Evolutionary conservation across 495 filamentous ascomycete genomes (phyloP).

Genomic region (Xylaria telfairii): DNA sequence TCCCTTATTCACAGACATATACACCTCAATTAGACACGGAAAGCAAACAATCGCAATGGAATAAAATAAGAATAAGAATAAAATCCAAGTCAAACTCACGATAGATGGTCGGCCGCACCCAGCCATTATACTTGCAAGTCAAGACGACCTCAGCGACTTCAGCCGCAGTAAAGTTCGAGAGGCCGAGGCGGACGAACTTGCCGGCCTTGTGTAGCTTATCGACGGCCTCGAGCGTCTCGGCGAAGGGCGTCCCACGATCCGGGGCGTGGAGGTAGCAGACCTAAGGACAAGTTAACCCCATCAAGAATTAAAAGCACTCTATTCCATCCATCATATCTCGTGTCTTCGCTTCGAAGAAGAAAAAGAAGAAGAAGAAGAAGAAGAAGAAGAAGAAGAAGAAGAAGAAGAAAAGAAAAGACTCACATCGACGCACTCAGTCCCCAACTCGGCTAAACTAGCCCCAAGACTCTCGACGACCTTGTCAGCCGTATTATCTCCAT

Average conservation of each 20-base stretch:
- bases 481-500: slow-evolving; percentile 65
- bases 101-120: slow-evolving; percentile 73
- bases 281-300: slow-evolving; percentile 24
- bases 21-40: background rate
- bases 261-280: slow-evolving; percentile 90
- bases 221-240: slow-evolving; percentile 76
- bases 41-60: background rate
- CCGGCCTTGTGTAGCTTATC: slow-evolving; percentile 85
- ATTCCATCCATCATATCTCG: too few species aligned
- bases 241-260: slow-evolving; percentile 78
- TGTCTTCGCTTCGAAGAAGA: background rate
- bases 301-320: too few species aligned
- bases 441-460: slow-evolving; percentile 71
- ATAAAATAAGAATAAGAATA: too few species aligned
- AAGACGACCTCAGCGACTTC: slow-evolving; percentile 90
- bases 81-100: slow-evolving; percentile 43
- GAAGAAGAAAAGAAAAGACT: slow-evolving; percentile 18
- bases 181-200: slow-evolving; percentile 81
- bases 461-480: slow-evolving; percentile 67
- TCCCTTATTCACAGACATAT: background rate
- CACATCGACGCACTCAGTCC: slow-evolving; percentile 75
- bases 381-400: too few species aligned
- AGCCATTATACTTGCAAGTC: slow-evolving; percentile 78
- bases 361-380: too few species aligned
- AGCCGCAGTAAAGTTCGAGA: slow-evolving; percentile 86